These are phyloP conservation scores for Trapa bicornis DNA, from an alignment of 345 rosid genomes.

Conservation along the genomic window DNA sequence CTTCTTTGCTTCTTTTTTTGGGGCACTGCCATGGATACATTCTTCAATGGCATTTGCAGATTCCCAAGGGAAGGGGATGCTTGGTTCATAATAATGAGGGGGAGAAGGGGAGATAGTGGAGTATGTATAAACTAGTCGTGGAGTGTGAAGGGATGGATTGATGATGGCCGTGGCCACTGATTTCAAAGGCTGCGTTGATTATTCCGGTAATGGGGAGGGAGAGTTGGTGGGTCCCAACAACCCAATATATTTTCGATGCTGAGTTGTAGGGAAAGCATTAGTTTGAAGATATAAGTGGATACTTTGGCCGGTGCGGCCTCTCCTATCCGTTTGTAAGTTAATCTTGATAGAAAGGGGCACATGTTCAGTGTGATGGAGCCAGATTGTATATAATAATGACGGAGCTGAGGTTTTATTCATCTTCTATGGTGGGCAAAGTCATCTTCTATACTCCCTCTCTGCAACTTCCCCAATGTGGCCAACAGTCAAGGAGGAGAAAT, in stretches of 20 bases:
- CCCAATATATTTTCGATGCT: constrained; percentile 1
- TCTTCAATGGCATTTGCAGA: constrained; percentile 46
- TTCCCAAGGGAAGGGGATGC: constrained; percentile 57
- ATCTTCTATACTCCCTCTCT: not conserved
- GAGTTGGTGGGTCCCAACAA: constrained; percentile 26
- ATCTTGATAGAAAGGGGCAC: too few relatives aligned
- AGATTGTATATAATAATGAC: not conserved
- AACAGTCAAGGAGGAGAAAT: not conserved
- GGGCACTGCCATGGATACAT: constrained; percentile 33
- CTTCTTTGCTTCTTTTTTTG: constrained; percentile 21
- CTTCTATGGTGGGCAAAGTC: not conserved
- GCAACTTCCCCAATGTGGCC: not conserved
- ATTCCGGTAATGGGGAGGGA: constrained; percentile 12
- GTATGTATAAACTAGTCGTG: constrained; percentile 10
- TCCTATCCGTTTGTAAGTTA: too few relatives aligned
- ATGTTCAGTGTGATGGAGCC: too few relatives aligned
- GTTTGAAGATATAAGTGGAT: not conserved
- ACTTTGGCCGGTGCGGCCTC: too few relatives aligned
- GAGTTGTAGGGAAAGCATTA: not conserved
- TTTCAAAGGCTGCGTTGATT: constrained; percentile 38
- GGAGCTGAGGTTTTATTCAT: not conserved
- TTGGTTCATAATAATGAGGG: not conserved
- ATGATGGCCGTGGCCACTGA: constrained; percentile 18
- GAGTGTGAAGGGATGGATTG: constrained; percentile 10
- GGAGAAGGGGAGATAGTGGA: constrained; percentile 6